Evolutionary conservation across 768 basidiomycete species (phyloP), one percentile per base, ranked within the genome.

Genomic region (Xerocomus spinulosus): DNA sequence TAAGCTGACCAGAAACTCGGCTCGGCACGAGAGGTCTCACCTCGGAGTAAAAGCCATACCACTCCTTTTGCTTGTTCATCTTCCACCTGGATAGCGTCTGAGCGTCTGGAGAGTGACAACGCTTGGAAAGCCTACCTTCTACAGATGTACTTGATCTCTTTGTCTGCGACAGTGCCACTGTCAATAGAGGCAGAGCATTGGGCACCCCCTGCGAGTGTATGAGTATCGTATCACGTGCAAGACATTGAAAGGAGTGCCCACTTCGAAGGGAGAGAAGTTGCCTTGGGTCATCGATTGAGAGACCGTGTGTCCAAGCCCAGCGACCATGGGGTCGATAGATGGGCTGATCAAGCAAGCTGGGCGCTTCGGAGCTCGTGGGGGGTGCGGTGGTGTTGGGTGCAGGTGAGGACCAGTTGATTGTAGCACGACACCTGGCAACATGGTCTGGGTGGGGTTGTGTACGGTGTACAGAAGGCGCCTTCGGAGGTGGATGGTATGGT

Each of bases 21-120:
- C 50, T 56, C 55, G 9, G 48, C 25, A 26, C 42, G 56, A 14
- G 28, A 23, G 10, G 34, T 44, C 67, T 35, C 23, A 65, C 73
- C 62, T 74, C 73, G 4, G 69, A 64, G 50, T 65, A 63, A 51
- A 75, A 72, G 5, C 73, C 73, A 14, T 61, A 52, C 71, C 73
- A 71, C 20, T 66, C 61, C 28, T 49, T 58, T 47, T 63, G 62
- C 25, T 55, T 65, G 48, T 51, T 57, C 48, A 17, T 54, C 30
- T 59, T 66, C 69, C 70, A 73, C 34, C 71, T 70, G 48, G 14
- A 44, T 32, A 1, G 33, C 36, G 17, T 34, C 37, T 60, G 25
- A 60, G 49, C 36, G 12, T 35, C 30, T 3, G 38, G 18, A 17
- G 2, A 2, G 34, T 6, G 1, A 9, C 32, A 3, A 42, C 32